Base-by-base conservation (phyloP, 73 alveolate species). In the Paramecium sexaurelia region DNA sequence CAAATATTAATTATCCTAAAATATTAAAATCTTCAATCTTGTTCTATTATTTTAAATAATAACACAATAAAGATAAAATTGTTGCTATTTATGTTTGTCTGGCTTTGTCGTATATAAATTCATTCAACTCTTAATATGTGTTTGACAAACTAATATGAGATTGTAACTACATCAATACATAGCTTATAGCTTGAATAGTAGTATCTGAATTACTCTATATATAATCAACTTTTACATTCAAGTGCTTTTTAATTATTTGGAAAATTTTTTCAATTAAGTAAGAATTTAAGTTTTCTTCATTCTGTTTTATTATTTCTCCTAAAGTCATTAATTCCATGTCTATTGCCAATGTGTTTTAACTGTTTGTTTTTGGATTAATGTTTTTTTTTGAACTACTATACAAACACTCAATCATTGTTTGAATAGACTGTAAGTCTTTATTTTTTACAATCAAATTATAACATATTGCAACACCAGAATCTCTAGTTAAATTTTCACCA, bases 271-370 rank as follows among this genome's bases (percentile, higher is more conserved):
- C 87, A 33, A 36, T 73, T 36, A 73, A 20, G 3, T 39, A 33
- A 2, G 32, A 35, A 37, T n/a, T 73, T 36, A 73, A 36, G 67
- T 6, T 17, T 11, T 32, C 43, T 33, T 73, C 66, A 36, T 73
- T 73, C 26, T 73, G 7, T n/a, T 73, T 73, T 1, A 73, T 27
- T 33, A 73, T 73, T 39, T 73, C 87, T 1, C 87, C 57, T 36
- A 73, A 73, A 73, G 87, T 73, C 0, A 73, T 73, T 17, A 73
- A 39, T 36, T 73, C 87, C 66, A 73, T 33, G 35, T 73, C 87
- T 15, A 73, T 33, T 27, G 87, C 55, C 11, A 73, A 36, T 27
- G 36, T 73, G 17, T 73, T 73, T 36, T 33, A 36, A 20, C 36
- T 36, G 35, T 73, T 73, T 73, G 87, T 73, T 9, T 73, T 73